Base-by-base conservation (phyloP, 1,284 basidiomycete genomes). In the Cystobasidiaceae sp. region DNA sequence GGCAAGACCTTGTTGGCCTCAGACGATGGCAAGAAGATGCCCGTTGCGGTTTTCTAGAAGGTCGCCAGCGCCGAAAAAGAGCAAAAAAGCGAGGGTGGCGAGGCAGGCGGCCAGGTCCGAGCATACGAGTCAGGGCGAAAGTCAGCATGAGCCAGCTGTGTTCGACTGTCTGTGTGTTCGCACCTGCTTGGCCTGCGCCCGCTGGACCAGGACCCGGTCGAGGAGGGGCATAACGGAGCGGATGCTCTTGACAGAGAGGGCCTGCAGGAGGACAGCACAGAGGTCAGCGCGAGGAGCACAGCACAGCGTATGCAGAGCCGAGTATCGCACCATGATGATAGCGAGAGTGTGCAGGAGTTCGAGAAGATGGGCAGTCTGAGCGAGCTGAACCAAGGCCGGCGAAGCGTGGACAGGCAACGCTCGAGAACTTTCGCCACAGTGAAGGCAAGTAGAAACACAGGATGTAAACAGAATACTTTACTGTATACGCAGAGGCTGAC, bases 121-220 rank as follows among this genome's bases (percentile, higher is more conserved):
- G 11, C 4, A 15, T 6, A 17, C 30, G n/a, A 4, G 23, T 17
- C 49, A 51, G 28, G 5, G 28, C 9, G 23, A 33, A 15, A 41
- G 34, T 11, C 33, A 39, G 52, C 11, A 39, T 11, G 37, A 28
- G 46, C 30, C 46, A 49, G 46, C 46, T 7, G 21, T 25, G 6
- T 5, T 11, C 37, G n/a, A n/a, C n/a, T 9, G 37, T 11, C 37
- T 11, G 9, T 39, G 37, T 9, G n/a, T 44, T 23, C 66, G 17
- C 44, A 73, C 71, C 68, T 73, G 71, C 74, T 69, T 90, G 44
- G 91, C 82, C 82, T 97, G 97, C 85, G 94, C 94, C 69, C 93
- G 85, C 81, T 97, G 93, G 67, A 98, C 93, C 69, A 98, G 84
- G 70, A 98, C 90, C 72, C 94, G 90, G 86, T 97, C 94, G 67